phyloP scores from a whole-genome alignment of 148 eudicot species.

The Fagopyrum homotropicum region DNA sequence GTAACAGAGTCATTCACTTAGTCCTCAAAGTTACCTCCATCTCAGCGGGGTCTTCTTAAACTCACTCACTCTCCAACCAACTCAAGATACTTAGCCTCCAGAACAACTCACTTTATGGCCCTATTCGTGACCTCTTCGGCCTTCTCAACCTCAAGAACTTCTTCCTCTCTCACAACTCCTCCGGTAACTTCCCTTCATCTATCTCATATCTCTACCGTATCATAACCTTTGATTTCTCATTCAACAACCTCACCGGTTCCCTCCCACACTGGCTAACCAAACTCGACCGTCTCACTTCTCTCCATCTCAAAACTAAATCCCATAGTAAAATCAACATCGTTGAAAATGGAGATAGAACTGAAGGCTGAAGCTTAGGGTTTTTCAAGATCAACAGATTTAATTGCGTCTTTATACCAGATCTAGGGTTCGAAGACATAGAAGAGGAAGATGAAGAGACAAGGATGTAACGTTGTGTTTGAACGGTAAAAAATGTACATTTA shows the following conservation, averaged over 20 bases:
- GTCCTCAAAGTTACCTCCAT: constrained; percentile 20
- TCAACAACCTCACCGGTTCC: constrained; percentile 27
- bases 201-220: constrained; percentile 32
- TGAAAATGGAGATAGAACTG: too few species aligned
- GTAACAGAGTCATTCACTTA: constrained; percentile 25
- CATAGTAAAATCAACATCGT: too few species aligned
- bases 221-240: constrained; percentile 41
- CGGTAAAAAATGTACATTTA: too few species aligned
- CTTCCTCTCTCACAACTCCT: constrained; percentile 30
- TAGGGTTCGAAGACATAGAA: too few species aligned
- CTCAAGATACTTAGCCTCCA: constrained; percentile 43
- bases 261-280: constrained; percentile 26
- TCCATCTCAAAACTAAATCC: too few species aligned
- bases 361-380: too few species aligned
- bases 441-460: too few species aligned
- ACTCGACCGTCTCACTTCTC: constrained; percentile 25
- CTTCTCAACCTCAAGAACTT: constrained; percentile 35
- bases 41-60: constrained; percentile 32
- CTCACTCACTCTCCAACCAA: constrained; percentile 38
- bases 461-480: too few species aligned
- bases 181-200: constrained; percentile 31
- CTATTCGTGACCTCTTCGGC: constrained; percentile 37
- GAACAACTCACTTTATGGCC: constrained; percentile 48
- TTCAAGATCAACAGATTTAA: too few species aligned
- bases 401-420: too few species aligned